These are phyloP conservation scores for Fraxinus nigra DNA, from an alignment of 305 asterid genomes.

Conservation along the genomic window DNA sequence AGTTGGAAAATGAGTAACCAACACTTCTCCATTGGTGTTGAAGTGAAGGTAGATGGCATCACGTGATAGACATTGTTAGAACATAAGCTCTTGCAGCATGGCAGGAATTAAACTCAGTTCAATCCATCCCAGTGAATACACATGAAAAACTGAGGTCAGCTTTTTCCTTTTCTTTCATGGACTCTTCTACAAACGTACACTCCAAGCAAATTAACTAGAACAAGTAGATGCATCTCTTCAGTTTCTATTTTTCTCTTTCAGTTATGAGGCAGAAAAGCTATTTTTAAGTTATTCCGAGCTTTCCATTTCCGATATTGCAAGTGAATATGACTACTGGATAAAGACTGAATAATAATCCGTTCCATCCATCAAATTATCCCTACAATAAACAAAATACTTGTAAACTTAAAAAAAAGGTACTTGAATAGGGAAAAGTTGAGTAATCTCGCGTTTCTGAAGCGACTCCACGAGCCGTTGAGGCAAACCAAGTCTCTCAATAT, in stretches of 20 bases:
- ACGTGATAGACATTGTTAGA: neutral
- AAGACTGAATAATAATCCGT: neutral
- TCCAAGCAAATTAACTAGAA: neutral
- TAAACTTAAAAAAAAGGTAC: constrained; percentile 24
- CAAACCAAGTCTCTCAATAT: constrained; percentile 52
- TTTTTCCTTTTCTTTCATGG: neutral
- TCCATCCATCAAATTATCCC: neutral
- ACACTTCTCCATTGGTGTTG: neutral
- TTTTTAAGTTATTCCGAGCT: neutral
- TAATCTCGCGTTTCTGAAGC: constrained; percentile 72
- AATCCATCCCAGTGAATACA: neutral
- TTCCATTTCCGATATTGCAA: neutral
- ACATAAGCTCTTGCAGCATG: neutral
- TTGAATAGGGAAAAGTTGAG: constrained; percentile 82
- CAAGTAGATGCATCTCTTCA: neutral
- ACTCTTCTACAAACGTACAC: neutral
- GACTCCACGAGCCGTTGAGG: constrained; percentile 59
- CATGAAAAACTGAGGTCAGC: neutral
- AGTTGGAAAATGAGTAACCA: neutral
- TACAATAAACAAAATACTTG: neutral
- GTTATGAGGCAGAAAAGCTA: neutral
- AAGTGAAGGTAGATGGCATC: neutral
- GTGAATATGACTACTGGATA: neutral
- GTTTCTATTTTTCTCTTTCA: neutral
- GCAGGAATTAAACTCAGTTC: neutral